Base-by-base conservation (phyloP, 2,329 filamentous ascomycete genomes). In the Hyphodiscus sp. region DNA sequence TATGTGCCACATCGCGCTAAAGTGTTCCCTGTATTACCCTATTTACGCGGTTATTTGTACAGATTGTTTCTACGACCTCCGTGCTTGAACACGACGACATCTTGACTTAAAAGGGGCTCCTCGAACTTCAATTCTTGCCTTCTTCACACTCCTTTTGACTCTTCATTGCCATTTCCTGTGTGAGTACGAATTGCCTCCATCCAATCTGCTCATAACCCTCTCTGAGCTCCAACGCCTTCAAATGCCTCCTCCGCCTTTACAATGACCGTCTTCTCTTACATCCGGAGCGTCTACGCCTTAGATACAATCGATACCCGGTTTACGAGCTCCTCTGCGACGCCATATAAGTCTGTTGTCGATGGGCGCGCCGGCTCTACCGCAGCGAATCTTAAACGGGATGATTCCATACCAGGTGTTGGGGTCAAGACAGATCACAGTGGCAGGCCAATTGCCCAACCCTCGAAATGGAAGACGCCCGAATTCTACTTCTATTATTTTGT, bases 381-480 rank as follows among this genome's bases (percentile, higher is more conserved):
- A 42, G 41, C 19, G 19, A 41, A 30, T 26, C 44, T 48, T 13
- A 67, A 67, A 53, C 58, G 62, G 52, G 62, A 66, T 50, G 62
- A 62, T 52, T 63, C 60, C 33, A 53, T 60, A 47, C 59, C 58
- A 47, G 62, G 61, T 47, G 54, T 55, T 54, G 68, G 60, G 45
- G 67, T 63, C 53, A 62, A 51, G 63, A 63, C 63, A 72, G 69
- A 68, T 69, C 68, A 57, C 69, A 70, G 55, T 66, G 69, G 61
- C 69, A 70, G 52, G 70, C 73, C 61, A 75, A 75, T 69, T 69
- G 73, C 70, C 52, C 76, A 80, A 57, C 81, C 83, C 38, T 80
- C 91, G 44, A 86, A 81, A 83, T 99, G 92, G 92, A 82, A 78
- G 20, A 95, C 91, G 0, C 78, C 80, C 2, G 94, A 99, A 72